A percentile compares a stretch with the other conserved stretches of the same genome.
These are phyloP conservation scores for Funneliformis geosporum DNA, from an alignment of 192 early-diverging fungal genomes.

Conservation along the genomic window DNA sequence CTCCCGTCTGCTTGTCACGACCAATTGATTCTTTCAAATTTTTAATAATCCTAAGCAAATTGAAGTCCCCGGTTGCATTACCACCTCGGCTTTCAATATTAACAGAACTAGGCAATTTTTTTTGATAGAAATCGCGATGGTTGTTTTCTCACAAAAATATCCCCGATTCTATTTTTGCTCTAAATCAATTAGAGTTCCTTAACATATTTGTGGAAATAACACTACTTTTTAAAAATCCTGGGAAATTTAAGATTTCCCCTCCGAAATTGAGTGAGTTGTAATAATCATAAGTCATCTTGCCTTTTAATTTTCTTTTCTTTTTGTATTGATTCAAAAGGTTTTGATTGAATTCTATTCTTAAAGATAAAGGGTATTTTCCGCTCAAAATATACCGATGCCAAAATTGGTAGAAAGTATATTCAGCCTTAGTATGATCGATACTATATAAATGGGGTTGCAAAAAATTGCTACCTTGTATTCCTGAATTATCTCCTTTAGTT, in stretches of 20 bases:
- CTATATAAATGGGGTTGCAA: neutral
- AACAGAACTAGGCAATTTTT: too few relatives aligned
- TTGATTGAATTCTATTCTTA: slow-evolving; percentile 8
- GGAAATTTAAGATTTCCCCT: neutral
- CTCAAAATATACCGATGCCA: neutral
- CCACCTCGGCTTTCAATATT: too few relatives aligned
- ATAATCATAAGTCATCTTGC: slow-evolving; percentile 12
- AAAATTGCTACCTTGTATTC: neutral
- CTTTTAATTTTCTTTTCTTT: slow-evolving; percentile 3
- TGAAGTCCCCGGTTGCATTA: too few relatives aligned
- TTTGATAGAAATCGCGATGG: too few relatives aligned
- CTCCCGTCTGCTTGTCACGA: too few relatives aligned
- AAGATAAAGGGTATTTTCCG: neutral
- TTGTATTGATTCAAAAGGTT: neutral
- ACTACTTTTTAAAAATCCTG: neutral
- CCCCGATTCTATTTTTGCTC: too few relatives aligned
- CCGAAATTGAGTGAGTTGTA: neutral
- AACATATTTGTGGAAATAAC: slow-evolving; percentile 15
- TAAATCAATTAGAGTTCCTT: too few relatives aligned
- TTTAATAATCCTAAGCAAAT: too few relatives aligned
- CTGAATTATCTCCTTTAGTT: too few relatives aligned
- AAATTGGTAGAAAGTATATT: neutral
- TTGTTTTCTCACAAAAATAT: too few relatives aligned
- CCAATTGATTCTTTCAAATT: too few relatives aligned
- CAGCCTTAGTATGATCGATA: neutral